Percentiles rank a stretch among this genome's conserved stretches.
Evolutionary conservation across 345 rosid species (phyloP).

Genomic region (Hypericum androsaemum): DNA sequence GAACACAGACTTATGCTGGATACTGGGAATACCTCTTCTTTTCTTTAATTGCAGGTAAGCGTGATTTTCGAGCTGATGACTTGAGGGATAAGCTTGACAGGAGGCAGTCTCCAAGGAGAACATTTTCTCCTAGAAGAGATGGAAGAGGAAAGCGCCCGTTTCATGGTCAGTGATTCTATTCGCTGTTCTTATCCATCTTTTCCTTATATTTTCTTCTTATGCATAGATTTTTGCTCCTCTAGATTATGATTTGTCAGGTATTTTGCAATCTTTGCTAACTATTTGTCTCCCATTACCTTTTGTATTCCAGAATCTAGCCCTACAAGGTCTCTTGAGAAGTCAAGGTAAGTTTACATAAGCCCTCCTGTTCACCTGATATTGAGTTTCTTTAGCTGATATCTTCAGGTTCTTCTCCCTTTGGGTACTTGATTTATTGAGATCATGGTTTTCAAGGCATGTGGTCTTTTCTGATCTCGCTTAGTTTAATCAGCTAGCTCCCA

Average conservation of each 20-base stretch:
- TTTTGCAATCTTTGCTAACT: neutral
- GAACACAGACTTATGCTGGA: conserved; percentile 15
- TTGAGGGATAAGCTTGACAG: conserved; percentile 74
- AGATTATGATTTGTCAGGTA: neutral
- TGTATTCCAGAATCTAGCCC: conserved; percentile 55
- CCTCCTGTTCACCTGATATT: neutral
- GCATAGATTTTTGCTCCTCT: neutral
- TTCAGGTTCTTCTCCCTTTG: neutral
- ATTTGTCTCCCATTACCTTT: neutral
- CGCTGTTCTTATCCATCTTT: neutral
- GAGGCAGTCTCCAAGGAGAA: conserved; percentile 55
- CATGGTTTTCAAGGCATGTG: too few relatives aligned
- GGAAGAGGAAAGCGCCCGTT: conserved; percentile 31
- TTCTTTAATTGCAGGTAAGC: conserved; percentile 43
- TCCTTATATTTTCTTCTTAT: neutral
- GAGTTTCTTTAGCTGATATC: neutral
- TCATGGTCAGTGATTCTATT: conserved; percentile 32
- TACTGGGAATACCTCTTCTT: conserved; percentile 21
- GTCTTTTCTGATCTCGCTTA: too few relatives aligned
- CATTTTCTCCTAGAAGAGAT: conserved; percentile 45
- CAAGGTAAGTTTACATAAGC: conserved; percentile 30
- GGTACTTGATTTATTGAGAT: too few relatives aligned
- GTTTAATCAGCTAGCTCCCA: too few relatives aligned
- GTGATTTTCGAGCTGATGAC: conserved; percentile 50
- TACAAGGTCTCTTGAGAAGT: conserved; percentile 43